Evolutionary conservation across 768 basidiomycete species (phyloP).

Genomic region (Suillus americanus): DNA sequence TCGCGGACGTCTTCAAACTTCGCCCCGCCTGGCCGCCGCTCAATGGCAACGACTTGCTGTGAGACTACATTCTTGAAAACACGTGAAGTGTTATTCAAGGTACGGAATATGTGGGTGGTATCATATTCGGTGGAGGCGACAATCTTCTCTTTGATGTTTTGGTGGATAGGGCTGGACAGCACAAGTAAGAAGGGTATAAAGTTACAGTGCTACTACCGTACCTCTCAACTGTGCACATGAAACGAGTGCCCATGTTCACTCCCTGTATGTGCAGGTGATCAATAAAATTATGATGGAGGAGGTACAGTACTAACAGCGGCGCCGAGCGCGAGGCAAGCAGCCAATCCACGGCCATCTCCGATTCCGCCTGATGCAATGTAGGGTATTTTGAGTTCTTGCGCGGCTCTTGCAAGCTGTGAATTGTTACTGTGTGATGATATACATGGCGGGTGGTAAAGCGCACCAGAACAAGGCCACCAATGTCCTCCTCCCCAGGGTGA

Average conservation of each 20-base stretch:
- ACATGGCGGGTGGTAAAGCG: conserved; percentile 1
- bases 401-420: conserved; percentile 78
- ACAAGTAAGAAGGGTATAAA: neutral
- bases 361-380: conserved; percentile 92
- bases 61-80: conserved; percentile 86
- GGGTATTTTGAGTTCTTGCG: conserved; percentile 78
- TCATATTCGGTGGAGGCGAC: conserved; percentile 80
- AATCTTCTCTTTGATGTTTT: conserved; percentile 88
- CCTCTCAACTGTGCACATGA: conserved; percentile 91
- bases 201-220: conserved; percentile 25
- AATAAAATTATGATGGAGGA: neutral
- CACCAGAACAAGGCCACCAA: conserved; percentile 84
- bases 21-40: conserved; percentile 77
- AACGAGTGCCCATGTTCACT: conserved; percentile 87
- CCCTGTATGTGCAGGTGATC: conserved; percentile 46
- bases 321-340: conserved; percentile 78
- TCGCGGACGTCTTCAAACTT: conserved; percentile 85
- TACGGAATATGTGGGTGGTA: conserved; percentile 89
- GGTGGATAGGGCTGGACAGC: conserved; percentile 71
- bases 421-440: neutral
- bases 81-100: conserved; percentile 79
- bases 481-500: conserved; percentile 93
- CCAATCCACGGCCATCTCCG: conserved; percentile 83
- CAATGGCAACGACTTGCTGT: conserved; percentile 80
- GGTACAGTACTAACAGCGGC: conserved; percentile 55